These are phyloP conservation scores for Staphylotrichum tortipilum DNA, from an alignment of 495 filamentous ascomycete genomes.

Conservation along the genomic window DNA sequence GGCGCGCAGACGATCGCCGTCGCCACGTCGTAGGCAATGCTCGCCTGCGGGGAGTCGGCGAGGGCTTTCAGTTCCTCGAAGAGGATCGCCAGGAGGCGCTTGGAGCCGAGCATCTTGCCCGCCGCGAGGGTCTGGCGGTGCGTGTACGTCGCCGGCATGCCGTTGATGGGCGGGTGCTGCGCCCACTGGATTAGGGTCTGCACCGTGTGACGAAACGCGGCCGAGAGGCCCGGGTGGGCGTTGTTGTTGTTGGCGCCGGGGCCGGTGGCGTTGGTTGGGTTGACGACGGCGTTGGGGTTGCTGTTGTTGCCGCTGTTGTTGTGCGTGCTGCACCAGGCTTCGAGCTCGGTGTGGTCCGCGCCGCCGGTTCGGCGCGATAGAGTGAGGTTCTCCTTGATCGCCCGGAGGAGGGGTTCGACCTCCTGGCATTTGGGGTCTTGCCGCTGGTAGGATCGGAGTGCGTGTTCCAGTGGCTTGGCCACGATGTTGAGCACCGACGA, in stretches of 20 bases:
- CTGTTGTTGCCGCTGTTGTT: not conserved
- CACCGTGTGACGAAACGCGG: constrained; percentile 56
- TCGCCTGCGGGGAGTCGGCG: constrained; percentile 42
- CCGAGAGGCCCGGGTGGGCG: constrained; percentile 49
- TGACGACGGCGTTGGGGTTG: not conserved
- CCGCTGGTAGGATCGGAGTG: constrained; percentile 62
- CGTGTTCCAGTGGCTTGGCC: constrained; percentile 65
- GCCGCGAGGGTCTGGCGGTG: constrained; percentile 64
- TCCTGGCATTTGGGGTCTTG: constrained; percentile 59
- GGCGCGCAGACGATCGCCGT: constrained; percentile 67
- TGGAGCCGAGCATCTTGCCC: constrained; percentile 61
- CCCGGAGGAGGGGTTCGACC: constrained; percentile 61
- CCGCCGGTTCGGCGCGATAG: constrained; percentile 55
- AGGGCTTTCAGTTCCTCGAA: constrained; percentile 59
- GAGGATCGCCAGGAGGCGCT: constrained; percentile 50
- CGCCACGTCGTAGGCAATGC: constrained; percentile 65
- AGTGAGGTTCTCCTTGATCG: constrained; percentile 59
- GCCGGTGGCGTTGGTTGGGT: no score
- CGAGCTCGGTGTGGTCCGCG: constrained; percentile 62
- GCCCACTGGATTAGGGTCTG: constrained; percentile 67
- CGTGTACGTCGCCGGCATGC: constrained; percentile 66
- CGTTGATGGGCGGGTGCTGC: constrained; percentile 51
- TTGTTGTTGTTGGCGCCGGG: no score
- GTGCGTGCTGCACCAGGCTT: constrained; percentile 55
- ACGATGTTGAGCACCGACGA: constrained; percentile 74